These are phyloP conservation scores for Spathaspora passalidarum DNA, from an alignment of 805 yeast genomes.

Conservation along the genomic window DNA sequence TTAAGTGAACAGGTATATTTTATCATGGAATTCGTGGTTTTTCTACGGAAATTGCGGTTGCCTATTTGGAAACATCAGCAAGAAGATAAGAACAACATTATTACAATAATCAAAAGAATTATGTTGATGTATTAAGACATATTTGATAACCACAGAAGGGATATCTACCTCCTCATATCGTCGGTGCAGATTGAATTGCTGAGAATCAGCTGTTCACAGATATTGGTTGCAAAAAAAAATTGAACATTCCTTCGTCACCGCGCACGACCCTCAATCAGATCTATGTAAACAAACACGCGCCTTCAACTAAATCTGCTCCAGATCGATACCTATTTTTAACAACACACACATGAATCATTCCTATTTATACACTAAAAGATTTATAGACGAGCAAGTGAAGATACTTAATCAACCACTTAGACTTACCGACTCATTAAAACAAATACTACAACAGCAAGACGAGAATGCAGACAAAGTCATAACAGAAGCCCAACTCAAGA, in stretches of 20 bases:
- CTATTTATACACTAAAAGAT: conserved; percentile 28
- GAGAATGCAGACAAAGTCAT: conserved; percentile 1
- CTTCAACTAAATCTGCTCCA: too few relatives aligned
- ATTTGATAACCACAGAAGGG: too few relatives aligned
- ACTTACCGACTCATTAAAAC: conserved; percentile 15
- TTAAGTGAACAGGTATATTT: too few relatives aligned
- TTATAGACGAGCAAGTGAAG: conserved; percentile 31
- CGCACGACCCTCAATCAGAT: neutral
- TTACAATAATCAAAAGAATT: too few relatives aligned
- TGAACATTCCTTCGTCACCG: neutral
- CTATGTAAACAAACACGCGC: neutral
- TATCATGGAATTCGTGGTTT: neutral
- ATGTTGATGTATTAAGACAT: too few relatives aligned
- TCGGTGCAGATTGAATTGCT: neutral
- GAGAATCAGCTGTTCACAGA: neutral
- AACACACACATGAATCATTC: conserved; percentile 14
- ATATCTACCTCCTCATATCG: too few relatives aligned
- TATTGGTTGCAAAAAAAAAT: conserved; percentile 1
- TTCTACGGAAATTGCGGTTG: neutral
- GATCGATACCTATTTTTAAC: neutral
- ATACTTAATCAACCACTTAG: conserved; percentile 26
- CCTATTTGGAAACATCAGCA: neutral
- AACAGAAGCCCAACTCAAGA: conserved; percentile 7
- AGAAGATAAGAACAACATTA: neutral
- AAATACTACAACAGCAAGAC: conserved; percentile 10